Conservation (phyloP, 1,139 yeast genomes). For the Sugiyamaella castrensis region DNA sequence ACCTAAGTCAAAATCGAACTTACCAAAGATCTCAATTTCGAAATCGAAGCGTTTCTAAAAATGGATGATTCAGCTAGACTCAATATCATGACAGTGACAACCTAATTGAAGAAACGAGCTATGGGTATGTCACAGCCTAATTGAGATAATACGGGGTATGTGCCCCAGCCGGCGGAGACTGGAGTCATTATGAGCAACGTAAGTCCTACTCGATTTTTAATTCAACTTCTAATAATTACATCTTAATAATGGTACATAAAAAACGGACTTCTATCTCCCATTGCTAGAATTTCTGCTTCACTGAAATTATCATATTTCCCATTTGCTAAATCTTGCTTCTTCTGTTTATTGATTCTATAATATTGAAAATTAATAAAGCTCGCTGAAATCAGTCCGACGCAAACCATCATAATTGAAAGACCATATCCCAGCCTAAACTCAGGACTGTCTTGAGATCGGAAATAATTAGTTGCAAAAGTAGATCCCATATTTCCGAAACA, state of each 20-base stretch:
- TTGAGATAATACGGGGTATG: too few species aligned
- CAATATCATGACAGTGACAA: too few species aligned
- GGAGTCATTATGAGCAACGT: too few species aligned
- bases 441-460: slow-evolving; percentile 35
- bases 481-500: slow-evolving; percentile 46
- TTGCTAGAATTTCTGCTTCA: slow-evolving; percentile 30
- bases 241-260: slow-evolving; percentile 22
- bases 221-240: too few species aligned
- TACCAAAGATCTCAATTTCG: too few species aligned
- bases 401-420: slow-evolving; percentile 23
- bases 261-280: slow-evolving; percentile 40
- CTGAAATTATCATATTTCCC: slow-evolving; percentile 34
- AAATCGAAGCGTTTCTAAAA: too few species aligned
- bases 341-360: slow-evolving; percentile 27
- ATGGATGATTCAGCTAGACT: too few species aligned
- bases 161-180: too few species aligned
- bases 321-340: slow-evolving; percentile 22
- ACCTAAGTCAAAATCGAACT: too few species aligned
- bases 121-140: too few species aligned
- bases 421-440: slow-evolving; percentile 32
- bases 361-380: slow-evolving; percentile 24
- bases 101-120: too few species aligned
- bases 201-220: too few species aligned
- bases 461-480: slow-evolving; percentile 35
- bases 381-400: slow-evolving; percentile 14